A percentile compares a stretch with the other conserved stretches of the same genome.
phyloP scores from a whole-genome alignment of 495 filamentous ascomycete genomes.

The Parachaetomium inaequale region DNA sequence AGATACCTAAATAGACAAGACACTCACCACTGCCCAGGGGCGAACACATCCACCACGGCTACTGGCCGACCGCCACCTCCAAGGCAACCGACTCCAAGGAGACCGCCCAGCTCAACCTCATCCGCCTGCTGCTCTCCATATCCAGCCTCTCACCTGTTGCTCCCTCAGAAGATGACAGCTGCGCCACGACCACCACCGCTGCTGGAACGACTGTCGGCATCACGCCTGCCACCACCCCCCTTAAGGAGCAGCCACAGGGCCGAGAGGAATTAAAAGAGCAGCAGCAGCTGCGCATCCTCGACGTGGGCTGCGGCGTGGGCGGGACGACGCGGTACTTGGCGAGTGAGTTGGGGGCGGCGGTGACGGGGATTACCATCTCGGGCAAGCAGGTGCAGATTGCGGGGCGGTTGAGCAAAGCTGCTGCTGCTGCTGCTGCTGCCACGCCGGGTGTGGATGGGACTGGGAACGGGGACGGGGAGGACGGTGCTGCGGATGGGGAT shows the following conservation, averaged over 20 bases:
- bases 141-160: too few species aligned
- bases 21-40: too few species aligned
- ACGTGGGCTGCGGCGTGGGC: conserved; percentile 56
- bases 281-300: conserved; percentile 38
- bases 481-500: conserved; percentile 15
- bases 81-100: conserved; percentile 47
- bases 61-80: conserved; percentile 42
- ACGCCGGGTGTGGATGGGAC: too few species aligned
- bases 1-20: too few species aligned
- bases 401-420: conserved; percentile 38
- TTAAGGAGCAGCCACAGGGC: neutral
- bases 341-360: conserved; percentile 40
- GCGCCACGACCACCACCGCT: neutral
- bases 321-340: conserved; percentile 54
- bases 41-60: conserved; percentile 59
- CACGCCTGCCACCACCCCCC: neutral
- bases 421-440: conserved; percentile 26
- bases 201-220: neutral
- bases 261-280: neutral
- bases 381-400: conserved; percentile 53
- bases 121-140: conserved; percentile 47
- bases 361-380: conserved; percentile 58
- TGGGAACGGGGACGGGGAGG: too few species aligned
- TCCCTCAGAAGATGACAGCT: too few species aligned
- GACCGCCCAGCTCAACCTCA: conserved; percentile 49